A percentile compares a stretch with the other conserved stretches of the same genome.
Evolutionary conservation across 75 land plant species (phyloP).

Genomic region (Pinus tabuliformis): DNA sequence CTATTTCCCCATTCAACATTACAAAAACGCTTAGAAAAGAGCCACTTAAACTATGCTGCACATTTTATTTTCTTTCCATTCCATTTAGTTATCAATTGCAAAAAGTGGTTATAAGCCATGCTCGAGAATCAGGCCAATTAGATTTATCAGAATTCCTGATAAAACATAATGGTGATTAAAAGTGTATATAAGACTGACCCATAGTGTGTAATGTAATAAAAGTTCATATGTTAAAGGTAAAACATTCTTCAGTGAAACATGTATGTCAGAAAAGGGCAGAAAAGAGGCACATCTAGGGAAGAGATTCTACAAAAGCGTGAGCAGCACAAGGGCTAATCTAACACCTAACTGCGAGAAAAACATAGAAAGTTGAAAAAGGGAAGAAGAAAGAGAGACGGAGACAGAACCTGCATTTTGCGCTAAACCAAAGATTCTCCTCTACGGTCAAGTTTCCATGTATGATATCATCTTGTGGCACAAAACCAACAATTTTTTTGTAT

Average conservation of each 20-base stretch:
- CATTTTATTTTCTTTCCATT: neutral
- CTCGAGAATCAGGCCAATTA: neutral
- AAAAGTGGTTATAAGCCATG: neutral
- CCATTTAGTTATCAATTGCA: neutral
- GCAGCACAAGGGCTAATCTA: neutral
- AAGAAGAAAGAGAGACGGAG: neutral
- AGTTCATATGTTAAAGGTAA: neutral
- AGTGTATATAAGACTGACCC: neutral
- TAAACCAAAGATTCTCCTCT: constrained; percentile 94
- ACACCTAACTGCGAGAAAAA: neutral
- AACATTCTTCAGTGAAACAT: neutral
- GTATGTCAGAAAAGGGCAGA: too few relatives aligned
- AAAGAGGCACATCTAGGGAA: neutral
- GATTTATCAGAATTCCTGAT: neutral
- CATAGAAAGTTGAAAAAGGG: neutral
- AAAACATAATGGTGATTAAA: neutral
- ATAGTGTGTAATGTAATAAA: neutral
- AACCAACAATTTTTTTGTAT: constrained; percentile 89
- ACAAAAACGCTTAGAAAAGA: neutral
- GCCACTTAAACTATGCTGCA: neutral
- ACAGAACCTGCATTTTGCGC: constrained; percentile 85
- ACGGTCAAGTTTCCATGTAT: constrained; percentile 97
- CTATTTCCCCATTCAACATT: constrained; percentile 4
- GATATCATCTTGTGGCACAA: constrained; percentile 99
- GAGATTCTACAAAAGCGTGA: neutral